Conservation (phyloP, 2,329 filamentous ascomycete species). For the Clathrospora elynae region DNA sequence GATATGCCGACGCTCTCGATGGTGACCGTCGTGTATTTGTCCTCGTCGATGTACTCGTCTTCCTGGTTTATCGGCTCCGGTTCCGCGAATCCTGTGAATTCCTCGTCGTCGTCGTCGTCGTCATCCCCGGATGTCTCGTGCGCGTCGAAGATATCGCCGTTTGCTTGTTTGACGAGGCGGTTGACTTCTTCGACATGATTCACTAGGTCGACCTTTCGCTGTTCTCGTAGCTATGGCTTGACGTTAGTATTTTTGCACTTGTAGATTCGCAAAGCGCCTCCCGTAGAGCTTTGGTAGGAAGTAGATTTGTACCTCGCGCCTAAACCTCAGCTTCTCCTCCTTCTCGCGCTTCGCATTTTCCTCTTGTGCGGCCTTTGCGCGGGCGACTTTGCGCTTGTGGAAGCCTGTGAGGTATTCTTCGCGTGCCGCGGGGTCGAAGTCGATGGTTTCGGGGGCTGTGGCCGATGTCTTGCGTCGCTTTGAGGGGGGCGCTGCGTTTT, state of each 20-base stretch:
- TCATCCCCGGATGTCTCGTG: conserved; percentile 42
- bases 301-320: conserved; percentile 70
- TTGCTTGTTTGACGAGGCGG: conserved; percentile 67
- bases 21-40: conserved; percentile 92
- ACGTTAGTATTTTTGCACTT: conserved; percentile 1
- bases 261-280: not conserved
- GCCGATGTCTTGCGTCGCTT: conserved; percentile 45
- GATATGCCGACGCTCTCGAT: conserved; percentile 86
- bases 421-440: conserved; percentile 79
- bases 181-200: conserved; percentile 80
- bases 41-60: conserved; percentile 95
- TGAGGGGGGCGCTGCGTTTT: conserved; percentile 29
- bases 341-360: conserved; percentile 76
- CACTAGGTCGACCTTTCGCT: conserved; percentile 79
- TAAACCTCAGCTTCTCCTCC: conserved; percentile 73
- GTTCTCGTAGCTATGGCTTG: conserved; percentile 72
- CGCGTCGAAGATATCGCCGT: conserved; percentile 48
- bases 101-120: conserved; percentile 54
- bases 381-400: conserved; percentile 89
- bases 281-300: too few species aligned
- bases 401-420: conserved; percentile 93
- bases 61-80: conserved; percentile 71
- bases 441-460: conserved; percentile 74
- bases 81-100: conserved; percentile 50
- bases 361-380: conserved; percentile 84